These are phyloP conservation scores for Amphirosellinia nigrospora DNA, from an alignment of 495 filamentous ascomycete genomes.

Conservation along the genomic window DNA sequence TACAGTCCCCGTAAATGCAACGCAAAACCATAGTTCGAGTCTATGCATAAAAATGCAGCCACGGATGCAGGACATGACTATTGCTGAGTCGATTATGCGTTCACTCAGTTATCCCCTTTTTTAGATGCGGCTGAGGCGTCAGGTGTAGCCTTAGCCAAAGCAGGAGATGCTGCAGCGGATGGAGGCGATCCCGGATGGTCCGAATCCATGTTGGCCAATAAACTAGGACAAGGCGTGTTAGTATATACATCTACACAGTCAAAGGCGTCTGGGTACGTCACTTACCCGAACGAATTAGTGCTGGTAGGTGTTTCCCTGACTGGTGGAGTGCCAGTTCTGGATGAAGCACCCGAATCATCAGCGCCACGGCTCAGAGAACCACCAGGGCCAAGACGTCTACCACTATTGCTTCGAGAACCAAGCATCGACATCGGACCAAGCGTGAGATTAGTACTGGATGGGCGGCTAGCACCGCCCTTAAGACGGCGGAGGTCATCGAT, in stretches of 20 bases:
- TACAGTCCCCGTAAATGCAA: constrained; percentile 54
- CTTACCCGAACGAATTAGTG: constrained; percentile 92
- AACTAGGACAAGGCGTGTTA: constrained; percentile 41
- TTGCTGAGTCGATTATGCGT: constrained; percentile 36
- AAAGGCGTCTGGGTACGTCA: constrained; percentile 25
- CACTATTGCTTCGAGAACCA: constrained; percentile 78
- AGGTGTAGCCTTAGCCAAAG: constrained; percentile 65
- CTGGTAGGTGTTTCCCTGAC: constrained; percentile 69
- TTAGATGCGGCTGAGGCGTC: constrained; percentile 54
- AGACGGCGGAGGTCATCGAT: constrained; percentile 89
- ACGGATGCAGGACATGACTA: constrained; percentile 44
- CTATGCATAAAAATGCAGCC: constrained; percentile 44
- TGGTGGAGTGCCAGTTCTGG: constrained; percentile 86
- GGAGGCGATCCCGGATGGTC: constrained; percentile 65
- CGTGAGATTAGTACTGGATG: constrained; percentile 66
- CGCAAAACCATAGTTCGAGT: constrained; percentile 42
- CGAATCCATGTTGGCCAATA: constrained; percentile 58
- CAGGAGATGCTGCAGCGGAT: constrained; percentile 66
- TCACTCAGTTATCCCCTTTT: constrained; percentile 52
- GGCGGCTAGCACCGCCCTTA: constrained; percentile 59
- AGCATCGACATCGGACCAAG: constrained; percentile 85
- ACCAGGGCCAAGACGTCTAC: constrained; percentile 77
- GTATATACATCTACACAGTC: not conserved
- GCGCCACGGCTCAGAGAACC: constrained; percentile 70
- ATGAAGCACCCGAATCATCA: constrained; percentile 77